These are phyloP conservation scores for Colletotrichum horii DNA, from an alignment of 2,329 filamentous ascomycete genomes.

Conservation along the genomic window DNA sequence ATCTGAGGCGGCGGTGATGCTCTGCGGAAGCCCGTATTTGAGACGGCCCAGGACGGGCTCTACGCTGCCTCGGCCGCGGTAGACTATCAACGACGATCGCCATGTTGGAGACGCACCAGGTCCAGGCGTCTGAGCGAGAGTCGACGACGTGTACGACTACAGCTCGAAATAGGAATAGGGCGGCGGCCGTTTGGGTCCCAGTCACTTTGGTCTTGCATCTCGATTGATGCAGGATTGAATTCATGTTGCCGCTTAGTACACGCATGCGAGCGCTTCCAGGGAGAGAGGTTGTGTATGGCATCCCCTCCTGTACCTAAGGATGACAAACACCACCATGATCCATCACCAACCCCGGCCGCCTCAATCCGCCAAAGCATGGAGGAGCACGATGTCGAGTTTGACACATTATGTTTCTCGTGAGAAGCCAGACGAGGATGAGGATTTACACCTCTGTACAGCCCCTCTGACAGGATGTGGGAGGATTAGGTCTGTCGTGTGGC, in stretches of 20 bases:
- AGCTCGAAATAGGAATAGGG: background rate
- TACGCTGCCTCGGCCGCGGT: background rate
- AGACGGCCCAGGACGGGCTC: slow-evolving; percentile 3
- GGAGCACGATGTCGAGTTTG: background rate
- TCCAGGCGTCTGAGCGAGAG: background rate
- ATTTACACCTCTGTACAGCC: background rate
- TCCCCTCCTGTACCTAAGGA: background rate
- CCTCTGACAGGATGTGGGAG: background rate
- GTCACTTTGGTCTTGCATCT: background rate
- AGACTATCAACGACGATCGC: slow-evolving; percentile 9
- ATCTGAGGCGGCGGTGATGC: background rate
- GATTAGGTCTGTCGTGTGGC: background rate
- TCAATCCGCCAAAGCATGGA: background rate
- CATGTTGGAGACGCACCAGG: background rate
- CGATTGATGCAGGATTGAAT: background rate
- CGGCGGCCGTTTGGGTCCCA: background rate
- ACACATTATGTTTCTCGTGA: background rate
- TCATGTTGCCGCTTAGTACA: background rate
- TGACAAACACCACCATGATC: background rate
- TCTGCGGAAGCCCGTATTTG: slow-evolving; percentile 14
- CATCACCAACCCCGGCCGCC: background rate
- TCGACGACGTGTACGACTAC: background rate
- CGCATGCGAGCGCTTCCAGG: background rate
- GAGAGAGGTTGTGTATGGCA: background rate
- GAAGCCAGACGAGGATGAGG: background rate